Evolutionary conservation across 2,329 filamentous ascomycete species (phyloP).

Genomic region (Claviceps fusiformis): DNA sequence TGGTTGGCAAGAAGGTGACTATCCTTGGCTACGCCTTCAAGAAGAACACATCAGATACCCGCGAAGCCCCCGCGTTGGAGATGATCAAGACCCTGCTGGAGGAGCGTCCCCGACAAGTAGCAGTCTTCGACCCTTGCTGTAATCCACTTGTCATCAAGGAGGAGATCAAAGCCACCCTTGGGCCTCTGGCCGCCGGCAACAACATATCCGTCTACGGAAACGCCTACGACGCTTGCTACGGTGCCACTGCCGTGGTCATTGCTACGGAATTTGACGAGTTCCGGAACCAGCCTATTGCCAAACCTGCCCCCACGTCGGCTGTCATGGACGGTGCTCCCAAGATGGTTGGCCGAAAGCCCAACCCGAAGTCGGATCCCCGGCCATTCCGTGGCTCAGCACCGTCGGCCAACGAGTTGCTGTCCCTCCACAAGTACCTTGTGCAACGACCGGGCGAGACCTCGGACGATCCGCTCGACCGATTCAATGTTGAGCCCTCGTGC

Average conservation of each 20-base stretch:
- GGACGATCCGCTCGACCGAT: conserved; percentile 32
- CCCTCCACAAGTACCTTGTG: conserved; percentile 34
- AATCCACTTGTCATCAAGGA: conserved; percentile 35
- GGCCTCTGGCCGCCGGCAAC: conserved; percentile 24
- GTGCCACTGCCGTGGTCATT: conserved; percentile 36
- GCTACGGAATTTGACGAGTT: conserved; percentile 46
- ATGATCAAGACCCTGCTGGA: conserved; percentile 52
- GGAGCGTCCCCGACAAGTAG: conserved; percentile 49
- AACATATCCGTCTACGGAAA: conserved; percentile 34
- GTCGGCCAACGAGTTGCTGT: conserved; percentile 31
- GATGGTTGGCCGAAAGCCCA: conserved; percentile 23
- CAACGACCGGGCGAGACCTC: conserved; percentile 16
- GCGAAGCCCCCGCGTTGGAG: conserved; percentile 56
- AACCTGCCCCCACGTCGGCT: conserved; percentile 12
- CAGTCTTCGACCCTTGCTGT: conserved; percentile 55
- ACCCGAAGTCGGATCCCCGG: conserved; percentile 30
- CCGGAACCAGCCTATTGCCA: conserved; percentile 25
- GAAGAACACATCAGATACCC: conserved; percentile 63
- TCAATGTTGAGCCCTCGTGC: conserved; percentile 31
- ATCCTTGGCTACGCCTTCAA: conserved; percentile 70
- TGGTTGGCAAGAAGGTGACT: conserved; percentile 56
- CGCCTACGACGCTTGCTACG: conserved; percentile 35
- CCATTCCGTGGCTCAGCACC: conserved; percentile 26
- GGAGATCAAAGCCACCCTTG: conserved; percentile 34
- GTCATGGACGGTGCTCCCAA: conserved; percentile 14